Base-by-base conservation (phyloP, 768 basidiomycete genomes). In the Cyathus striatus region DNA sequence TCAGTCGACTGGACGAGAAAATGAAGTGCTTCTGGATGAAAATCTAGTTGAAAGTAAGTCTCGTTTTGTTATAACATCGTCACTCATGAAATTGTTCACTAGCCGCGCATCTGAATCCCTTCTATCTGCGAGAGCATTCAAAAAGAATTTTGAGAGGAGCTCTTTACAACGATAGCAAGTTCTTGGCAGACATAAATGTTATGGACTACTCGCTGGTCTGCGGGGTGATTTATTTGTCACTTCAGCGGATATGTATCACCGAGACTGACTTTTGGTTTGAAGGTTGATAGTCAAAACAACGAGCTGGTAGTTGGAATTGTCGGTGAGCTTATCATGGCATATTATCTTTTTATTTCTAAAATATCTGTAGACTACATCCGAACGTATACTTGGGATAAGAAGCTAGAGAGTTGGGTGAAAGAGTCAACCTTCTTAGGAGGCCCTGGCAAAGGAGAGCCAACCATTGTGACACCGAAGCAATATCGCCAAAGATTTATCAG, bases 381-480 rank as follows among this genome's bases (percentile, higher is more conserved):
- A 6, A 93, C 92, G 3, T 95, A 94, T 57, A 95, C 91, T 0
- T 96, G 92, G 92, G 96, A 99, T 69, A 99, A 99, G 70, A 93
- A 92, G 53, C 69, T 99, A 14, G 96, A 98, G 66, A 97, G 86
- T 47, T 96, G 91, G 93, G 91, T 97, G 34, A 99, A 98, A 58
- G 96, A 98, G 53, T 85, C 90, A 2, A 77, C 89, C 0, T 92
- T 94, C 63, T 69, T 98, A 18, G 93, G 90, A 36, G 86, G 80
- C 17, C 76, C 78, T 34, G 83, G 81, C 33, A 83, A 77, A 54
- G 92, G 91, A 7, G 95, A 95, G 50, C 95, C 96, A 0, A 98
- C 95, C 0, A 94, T 99, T 53, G 89, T 97, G 20, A 95, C 93
- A 3, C 95, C 95, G 2, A 92, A 84, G 58, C 90, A 94, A 61